Base-by-base conservation (phyloP, 345 rosid species). In the Nephelium lappaceum region DNA sequence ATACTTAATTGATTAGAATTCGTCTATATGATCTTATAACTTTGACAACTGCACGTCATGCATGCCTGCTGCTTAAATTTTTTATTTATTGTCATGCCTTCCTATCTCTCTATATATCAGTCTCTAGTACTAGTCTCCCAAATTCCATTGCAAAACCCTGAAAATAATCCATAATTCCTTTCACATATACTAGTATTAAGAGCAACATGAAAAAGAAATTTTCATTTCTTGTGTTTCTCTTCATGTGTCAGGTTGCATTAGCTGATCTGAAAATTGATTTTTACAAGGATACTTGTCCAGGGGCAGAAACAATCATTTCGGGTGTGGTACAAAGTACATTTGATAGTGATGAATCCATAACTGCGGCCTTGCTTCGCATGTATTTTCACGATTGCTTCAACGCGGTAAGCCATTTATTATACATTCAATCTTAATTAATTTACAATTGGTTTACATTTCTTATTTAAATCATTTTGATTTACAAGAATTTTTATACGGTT, bases 361-460 rank as follows among this genome's bases (percentile, higher is more conserved):
- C 91, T 0, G 86, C 95, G 0, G 93, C 92, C 47, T 83, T 95
- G 86, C 95, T 95, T 79, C 96, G 93, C 79, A 87, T 91, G 97
- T 93, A 91, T 81, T 95, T 93, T 69, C 97, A 93, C 60, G 97
- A 95, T 73, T 95, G 97, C 78, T 93, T 93, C 60, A 89, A 90
- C 73, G 84, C 79, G 63, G 93, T 89, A 89, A 85, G 83, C 49
- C 53, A 21, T 64, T 53, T 53, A 53, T 49, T 14, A 47, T 47
- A 15, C 12, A 14, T 49, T 15, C 55, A 31, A 31, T 31, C 36
- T 31, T 31, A 31, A 31, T 2, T 31, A 31, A 31, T 49, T 49
- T 14, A 49, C 55, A 49, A 3, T 49, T 49, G 1, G 18, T 41
- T 49, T 14, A 49, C 5, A 11, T 49, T 49, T 47, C 53, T 49